Evolutionary conservation across 768 basidiomycete species (phyloP), one percentile per base, ranked within the genome.

Genomic region (Lepiota brunneoincarnata): DNA sequence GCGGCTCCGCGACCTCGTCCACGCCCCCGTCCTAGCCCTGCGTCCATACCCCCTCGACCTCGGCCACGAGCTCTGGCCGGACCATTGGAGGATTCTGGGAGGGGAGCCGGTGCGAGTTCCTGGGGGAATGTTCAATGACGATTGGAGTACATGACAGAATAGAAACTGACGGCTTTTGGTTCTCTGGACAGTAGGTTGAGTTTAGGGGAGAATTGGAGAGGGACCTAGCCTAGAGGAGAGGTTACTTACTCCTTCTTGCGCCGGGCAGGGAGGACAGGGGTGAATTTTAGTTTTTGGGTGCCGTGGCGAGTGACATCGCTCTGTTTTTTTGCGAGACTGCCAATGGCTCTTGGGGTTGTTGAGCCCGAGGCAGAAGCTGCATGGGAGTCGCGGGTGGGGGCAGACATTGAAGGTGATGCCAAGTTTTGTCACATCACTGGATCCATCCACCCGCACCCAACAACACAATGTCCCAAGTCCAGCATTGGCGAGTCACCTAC

Each of bases 401-500:
- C 68, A 35, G 70, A 58, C 67, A 68, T 69, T 28, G 49, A 49
- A 37, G 51, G 38, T 2, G 28, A 36, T 34, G 41, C 40, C 43
- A 51, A 41, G 17, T n/a, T 43, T 59, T 55, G 52, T 54, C 51
- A 20, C 26, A 24, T 31, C 34, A 31, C 47, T n/a, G n/a, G n/a
- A 34, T 39, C 24, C 40, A 38, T 11, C n/a, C 52, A 51, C 51
- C 46, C 38, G 56, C 50, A 45, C 41, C 34, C 45, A 36, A 50
- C 36, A 39, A 50, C 45, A 66, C 59, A 59, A 77, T 76, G 75
- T 56, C 69, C 51, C 63, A 63, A 43, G 75, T 82, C 37, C 68
- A 85, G 63, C 90, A 91, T 65, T 62, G 80, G 67, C 84, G 75
- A 52, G 76, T 86, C 52, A 95, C 92, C 17, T 97, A 97, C 75